Evolutionary conservation across 805 yeast species (phyloP).

Genomic region (Hyphopichia homilentoma): DNA sequence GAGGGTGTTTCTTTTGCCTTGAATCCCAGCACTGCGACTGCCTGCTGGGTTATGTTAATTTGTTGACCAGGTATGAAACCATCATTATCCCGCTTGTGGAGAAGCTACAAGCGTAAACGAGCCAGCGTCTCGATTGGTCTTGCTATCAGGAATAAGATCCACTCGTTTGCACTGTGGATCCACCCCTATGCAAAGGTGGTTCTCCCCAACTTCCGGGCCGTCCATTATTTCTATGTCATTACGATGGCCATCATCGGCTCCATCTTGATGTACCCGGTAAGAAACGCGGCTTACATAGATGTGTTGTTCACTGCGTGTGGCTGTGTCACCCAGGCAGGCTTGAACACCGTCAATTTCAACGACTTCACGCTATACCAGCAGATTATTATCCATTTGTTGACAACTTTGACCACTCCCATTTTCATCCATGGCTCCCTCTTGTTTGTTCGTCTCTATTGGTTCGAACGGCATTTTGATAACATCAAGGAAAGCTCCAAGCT

Average conservation of each 20-base stretch:
- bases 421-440: slow-evolving; percentile 79
- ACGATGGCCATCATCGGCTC: slow-evolving; percentile 62
- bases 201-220: slow-evolving; percentile 56
- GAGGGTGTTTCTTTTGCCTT: too few relatives aligned
- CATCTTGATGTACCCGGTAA: slow-evolving; percentile 71
- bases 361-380: slow-evolving; percentile 73
- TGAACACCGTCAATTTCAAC: slow-evolving; percentile 75
- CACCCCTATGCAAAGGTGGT: slow-evolving; percentile 40
- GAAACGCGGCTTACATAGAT: slow-evolving; percentile 68
- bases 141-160: slow-evolving; percentile 31
- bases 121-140: slow-evolving; percentile 11
- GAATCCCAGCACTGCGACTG: too few relatives aligned
- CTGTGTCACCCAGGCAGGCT: slow-evolving; percentile 86
- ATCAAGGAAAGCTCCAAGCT: slow-evolving; percentile 74
- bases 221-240: slow-evolving; percentile 71
- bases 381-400: slow-evolving; percentile 56
- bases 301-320: slow-evolving; percentile 73
- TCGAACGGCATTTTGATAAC: slow-evolving; percentile 79
- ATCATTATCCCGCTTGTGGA: too few relatives aligned
- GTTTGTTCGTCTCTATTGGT: slow-evolving; percentile 81
- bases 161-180: slow-evolving; percentile 28
- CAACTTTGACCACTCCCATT: slow-evolving; percentile 79
- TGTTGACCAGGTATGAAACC: too few relatives aligned
- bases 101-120: slow-evolving; percentile 4
- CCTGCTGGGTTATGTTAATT: too few relatives aligned